Conservation (phyloP, 768 basidiomycete species). For the Heimioporus sp. region DNA sequence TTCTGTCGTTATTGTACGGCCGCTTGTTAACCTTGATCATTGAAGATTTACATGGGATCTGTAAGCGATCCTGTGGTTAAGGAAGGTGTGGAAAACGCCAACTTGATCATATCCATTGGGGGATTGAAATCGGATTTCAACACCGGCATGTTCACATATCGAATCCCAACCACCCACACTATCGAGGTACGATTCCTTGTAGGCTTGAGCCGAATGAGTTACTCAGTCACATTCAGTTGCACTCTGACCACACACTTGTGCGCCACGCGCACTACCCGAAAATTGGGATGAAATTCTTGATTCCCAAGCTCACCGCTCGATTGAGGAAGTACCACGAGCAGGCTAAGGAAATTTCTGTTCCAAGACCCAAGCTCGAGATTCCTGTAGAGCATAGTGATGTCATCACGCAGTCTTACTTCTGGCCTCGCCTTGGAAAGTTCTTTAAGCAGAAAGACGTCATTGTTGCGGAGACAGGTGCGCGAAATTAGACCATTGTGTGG, state of each 20-base stretch:
- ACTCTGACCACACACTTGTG: conserved; percentile 69
- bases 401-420: conserved; percentile 81
- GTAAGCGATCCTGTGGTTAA: conserved; percentile 65
- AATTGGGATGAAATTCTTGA: conserved; percentile 75
- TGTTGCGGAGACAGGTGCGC: conserved; percentile 78
- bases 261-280: conserved; percentile 60
- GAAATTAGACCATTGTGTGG: background rate
- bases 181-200: conserved; percentile 51
- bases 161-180: conserved; percentile 53
- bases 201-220: background rate
- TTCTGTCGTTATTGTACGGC: background rate
- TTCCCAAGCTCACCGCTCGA: conserved; percentile 65
- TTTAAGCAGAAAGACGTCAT: conserved; percentile 74
- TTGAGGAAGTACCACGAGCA: conserved; percentile 40
- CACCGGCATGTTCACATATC: conserved; percentile 83
- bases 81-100: conserved; percentile 70
- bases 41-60: conserved; percentile 73
- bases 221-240: conserved; percentile 47
- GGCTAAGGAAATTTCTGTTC: conserved; percentile 46
- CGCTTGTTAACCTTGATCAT: background rate
- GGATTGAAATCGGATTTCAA: conserved; percentile 78
- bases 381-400: conserved; percentile 49
- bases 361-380: conserved; percentile 36
- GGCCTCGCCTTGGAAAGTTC: conserved; percentile 76
- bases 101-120: conserved; percentile 74